These are phyloP conservation scores for Penicillium sp. DNA, from an alignment of 2,329 filamentous ascomycete genomes.

Conservation along the genomic window DNA sequence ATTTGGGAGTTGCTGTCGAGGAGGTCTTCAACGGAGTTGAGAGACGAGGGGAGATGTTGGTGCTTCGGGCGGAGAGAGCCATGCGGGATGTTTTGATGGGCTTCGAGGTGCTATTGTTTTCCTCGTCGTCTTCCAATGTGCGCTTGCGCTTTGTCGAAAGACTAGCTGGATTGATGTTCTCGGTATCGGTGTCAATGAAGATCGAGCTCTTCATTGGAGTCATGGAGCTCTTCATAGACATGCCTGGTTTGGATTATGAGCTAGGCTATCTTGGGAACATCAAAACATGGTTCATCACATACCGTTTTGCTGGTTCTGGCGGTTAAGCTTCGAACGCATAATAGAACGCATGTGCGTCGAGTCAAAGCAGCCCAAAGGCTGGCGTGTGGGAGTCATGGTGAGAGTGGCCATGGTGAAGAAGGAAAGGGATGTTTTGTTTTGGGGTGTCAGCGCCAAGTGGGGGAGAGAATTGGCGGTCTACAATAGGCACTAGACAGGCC, in stretches of 20 bases:
- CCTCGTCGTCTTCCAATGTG: constrained; percentile 32
- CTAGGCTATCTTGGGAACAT: background rate
- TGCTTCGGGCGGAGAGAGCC: constrained; percentile 29
- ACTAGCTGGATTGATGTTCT: constrained; percentile 59
- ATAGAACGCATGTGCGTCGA: constrained; percentile 32
- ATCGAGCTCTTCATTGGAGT: constrained; percentile 20
- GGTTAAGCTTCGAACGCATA: constrained; percentile 34
- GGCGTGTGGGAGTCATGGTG: constrained; percentile 37
- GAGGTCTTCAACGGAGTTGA: constrained; percentile 28
- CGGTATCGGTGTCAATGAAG: constrained; percentile 31
- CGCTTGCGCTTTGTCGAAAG: constrained; percentile 51
- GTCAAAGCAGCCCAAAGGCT: constrained; percentile 39
- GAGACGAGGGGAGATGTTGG: constrained; percentile 22
- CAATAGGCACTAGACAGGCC: constrained; percentile 5
- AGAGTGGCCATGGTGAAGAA: constrained; percentile 33
- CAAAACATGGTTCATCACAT: constrained; percentile 4
- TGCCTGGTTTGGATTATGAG: constrained; percentile 11
- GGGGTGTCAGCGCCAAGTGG: constrained; percentile 27
- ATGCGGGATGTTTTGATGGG: constrained; percentile 49
- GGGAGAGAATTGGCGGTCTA: constrained; percentile 25
- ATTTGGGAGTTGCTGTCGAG: constrained; percentile 38
- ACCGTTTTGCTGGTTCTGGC: constrained; percentile 37
- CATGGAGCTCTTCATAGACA: constrained; percentile 12
- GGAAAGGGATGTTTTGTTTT: constrained; percentile 23
- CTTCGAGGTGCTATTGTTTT: constrained; percentile 42